phyloP scores from a whole-genome alignment of 495 filamentous ascomycete genomes.

The Parmelia sp. region DNA sequence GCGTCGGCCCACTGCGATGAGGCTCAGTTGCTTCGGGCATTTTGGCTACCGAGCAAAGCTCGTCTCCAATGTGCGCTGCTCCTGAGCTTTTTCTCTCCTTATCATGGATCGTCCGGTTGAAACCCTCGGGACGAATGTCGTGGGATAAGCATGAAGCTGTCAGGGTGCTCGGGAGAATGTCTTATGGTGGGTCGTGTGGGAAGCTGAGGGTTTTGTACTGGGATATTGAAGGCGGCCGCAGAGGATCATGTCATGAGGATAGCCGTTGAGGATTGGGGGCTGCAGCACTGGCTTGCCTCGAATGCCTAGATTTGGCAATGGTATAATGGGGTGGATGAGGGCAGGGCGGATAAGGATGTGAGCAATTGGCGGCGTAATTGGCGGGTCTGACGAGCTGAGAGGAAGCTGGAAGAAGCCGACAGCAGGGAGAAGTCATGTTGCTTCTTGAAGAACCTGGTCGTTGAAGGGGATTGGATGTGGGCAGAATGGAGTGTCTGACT shows the following conservation, averaged over 20 bases:
- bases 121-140: not conserved
- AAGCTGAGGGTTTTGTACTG: not conserved
- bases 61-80: not conserved
- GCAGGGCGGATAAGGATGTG: constrained; percentile 11
- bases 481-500: too few relatives aligned
- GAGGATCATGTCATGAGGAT: constrained; percentile 2
- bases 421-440: constrained; percentile 17
- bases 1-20: not conserved
- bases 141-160: not conserved
- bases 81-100: not conserved
- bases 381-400: constrained; percentile 6
- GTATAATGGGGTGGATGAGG: not conserved
- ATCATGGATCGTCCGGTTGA: not conserved
- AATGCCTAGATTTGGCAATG: constrained; percentile 1
- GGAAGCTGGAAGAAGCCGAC: constrained; percentile 9
- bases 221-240: not conserved
- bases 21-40: constrained; percentile 12
- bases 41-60: not conserved
- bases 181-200: not conserved
- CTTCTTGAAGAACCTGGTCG: not conserved
- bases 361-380: constrained; percentile 7
- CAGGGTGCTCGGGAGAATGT: not conserved
- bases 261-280: constrained; percentile 8
- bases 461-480: not conserved
- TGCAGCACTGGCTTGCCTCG: constrained; percentile 11